phyloP scores from a whole-genome alignment of 306 rosid species.

The Rosa rugosa region DNA sequence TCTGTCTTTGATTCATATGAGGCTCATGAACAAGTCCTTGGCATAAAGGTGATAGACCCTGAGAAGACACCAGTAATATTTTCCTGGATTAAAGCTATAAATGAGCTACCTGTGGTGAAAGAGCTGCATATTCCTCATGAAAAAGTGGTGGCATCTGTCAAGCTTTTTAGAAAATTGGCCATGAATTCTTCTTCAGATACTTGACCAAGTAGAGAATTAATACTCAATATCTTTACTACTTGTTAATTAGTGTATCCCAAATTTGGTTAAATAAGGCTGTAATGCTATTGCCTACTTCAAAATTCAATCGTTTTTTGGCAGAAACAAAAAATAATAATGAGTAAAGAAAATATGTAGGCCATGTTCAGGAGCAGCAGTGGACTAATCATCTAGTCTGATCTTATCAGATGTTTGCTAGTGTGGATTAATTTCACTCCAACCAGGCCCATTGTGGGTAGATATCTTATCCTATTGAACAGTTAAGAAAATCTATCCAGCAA shows the following conservation, averaged over 20 bases:
- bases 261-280: neutral
- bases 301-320: neutral
- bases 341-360: neutral
- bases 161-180: neutral
- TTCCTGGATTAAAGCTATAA: slow-evolving; percentile 2
- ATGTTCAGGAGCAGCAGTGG: too few species aligned
- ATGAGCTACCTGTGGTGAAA: slow-evolving; percentile 15
- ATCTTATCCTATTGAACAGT: neutral
- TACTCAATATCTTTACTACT: neutral
- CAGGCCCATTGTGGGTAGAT: neutral
- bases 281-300: neutral
- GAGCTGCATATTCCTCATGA: slow-evolving; percentile 9
- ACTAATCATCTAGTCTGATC: neutral
- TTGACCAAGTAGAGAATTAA: neutral
- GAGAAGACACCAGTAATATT: slow-evolving; percentile 7
- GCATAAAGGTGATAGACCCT: slow-evolving; percentile 4
- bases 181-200: neutral
- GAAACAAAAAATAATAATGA: neutral
- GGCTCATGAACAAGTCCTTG: slow-evolving; percentile 20
- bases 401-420: neutral
- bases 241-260: neutral
- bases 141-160: slow-evolving; percentile 7
- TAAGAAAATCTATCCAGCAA: neutral
- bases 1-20: neutral
- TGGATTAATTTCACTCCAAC: too few species aligned